phyloP scores from a whole-genome alignment of 1,284 basidiomycete species.

The Moniliophthora roreri region DNA sequence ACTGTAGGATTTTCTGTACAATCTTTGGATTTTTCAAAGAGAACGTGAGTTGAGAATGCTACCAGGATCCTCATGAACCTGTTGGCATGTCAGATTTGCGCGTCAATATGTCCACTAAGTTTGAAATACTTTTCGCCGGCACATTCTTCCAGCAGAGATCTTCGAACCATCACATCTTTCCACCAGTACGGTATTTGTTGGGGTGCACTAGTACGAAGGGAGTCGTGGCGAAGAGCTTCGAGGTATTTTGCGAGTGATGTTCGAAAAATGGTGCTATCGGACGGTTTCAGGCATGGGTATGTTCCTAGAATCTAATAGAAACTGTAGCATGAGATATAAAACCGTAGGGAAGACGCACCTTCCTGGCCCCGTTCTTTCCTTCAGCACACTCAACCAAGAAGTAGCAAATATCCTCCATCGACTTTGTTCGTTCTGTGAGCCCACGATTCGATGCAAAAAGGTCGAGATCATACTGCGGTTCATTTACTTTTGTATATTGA shows the following conservation, averaged over 20 bases:
- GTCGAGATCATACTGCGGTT: conserved; percentile 40
- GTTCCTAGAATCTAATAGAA: conserved; percentile 39
- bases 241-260: conserved; percentile 50
- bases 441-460: conserved; percentile 46
- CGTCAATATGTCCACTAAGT: neutral
- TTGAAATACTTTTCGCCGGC: conserved; percentile 43
- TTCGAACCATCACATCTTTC: conserved; percentile 52
- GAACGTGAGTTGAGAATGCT: conserved; percentile 49
- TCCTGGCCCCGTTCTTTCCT: conserved; percentile 31
- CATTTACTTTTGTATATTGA: conserved; percentile 9
- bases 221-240: conserved; percentile 40
- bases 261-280: conserved; percentile 48
- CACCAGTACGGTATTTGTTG: conserved; percentile 41
- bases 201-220: conserved; percentile 26
- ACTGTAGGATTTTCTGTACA: conserved; percentile 10
- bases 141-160: conserved; percentile 54
- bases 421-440: conserved; percentile 46
- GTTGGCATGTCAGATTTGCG: neutral
- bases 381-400: conserved; percentile 48
- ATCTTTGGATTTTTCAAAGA: conserved; percentile 31
- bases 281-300: conserved; percentile 50
- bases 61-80: conserved; percentile 52
- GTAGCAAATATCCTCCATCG: conserved; percentile 51
- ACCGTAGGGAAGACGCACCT: conserved; percentile 24
- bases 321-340: neutral